Evolutionary conservation across 2,329 filamentous ascomycete species (phyloP), one percentile per base, ranked within the genome.

Genomic region (Ophiostoma perfectum): DNA sequence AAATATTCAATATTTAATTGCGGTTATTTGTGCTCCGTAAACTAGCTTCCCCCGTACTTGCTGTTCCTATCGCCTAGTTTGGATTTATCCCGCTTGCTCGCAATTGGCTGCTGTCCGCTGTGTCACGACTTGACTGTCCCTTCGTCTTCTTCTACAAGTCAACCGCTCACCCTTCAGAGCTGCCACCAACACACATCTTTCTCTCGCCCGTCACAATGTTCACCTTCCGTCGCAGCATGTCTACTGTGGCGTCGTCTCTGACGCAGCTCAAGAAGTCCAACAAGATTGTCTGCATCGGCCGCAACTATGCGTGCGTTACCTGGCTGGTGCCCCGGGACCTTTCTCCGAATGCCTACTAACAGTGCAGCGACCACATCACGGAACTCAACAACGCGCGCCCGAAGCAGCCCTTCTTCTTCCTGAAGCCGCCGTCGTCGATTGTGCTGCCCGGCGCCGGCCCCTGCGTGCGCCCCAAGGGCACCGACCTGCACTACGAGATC

Each of bases 351-450:
- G 5, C 7, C 8, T 12, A 11, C 60, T 63, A 42, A 63, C 60
- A 41, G 60, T 39, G 49, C 75, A 95, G 92, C 75, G 95, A 97
- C 79, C 95, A 99, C 80, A 90, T 98, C 76, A 87, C 90, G 72
- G 95, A 99, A 82, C 86, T 99, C 73, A 93, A 93, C 79, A 97
- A 90, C 79, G 83, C 85, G 70, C 88, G 88, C 72, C 95, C 95
- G 66, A 96, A 95, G 78, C 93, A 97, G 80, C 95, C 95, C 39
- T 98, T 99, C 82, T 99, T 97, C 88, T 99, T 99, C 85, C 86
- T 98, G 74, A 99, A 99, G 84, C 95, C 95, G 1, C 81, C 93
- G 0, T 92, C 90, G 55, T 91, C 93, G 3, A 91, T 99, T 74
- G 85, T 98, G 4, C 84, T 90, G 36, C 92, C 92, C 0, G 86